Evolutionary conservation across 352 stramenopile genomes (phyloP).

Genomic region (Pilasporangium apinafurcum): DNA sequence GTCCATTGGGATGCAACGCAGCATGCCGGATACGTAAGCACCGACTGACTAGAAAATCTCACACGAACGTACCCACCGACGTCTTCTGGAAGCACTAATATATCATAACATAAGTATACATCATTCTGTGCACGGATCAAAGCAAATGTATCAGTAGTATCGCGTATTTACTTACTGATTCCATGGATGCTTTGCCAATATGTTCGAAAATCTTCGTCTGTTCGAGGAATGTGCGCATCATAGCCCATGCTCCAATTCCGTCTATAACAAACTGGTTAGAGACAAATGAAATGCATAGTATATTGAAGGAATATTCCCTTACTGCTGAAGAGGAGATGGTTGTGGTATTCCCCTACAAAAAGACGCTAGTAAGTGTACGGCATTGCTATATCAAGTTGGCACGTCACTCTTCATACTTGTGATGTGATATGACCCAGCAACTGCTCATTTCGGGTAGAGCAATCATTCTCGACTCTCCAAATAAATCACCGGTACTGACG

Average conservation of each 20-base stretch:
- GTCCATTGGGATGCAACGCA: constrained; percentile 26
- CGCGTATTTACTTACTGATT: constrained; percentile 14
- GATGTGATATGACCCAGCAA: constrained; percentile 22
- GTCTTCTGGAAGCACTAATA: constrained; percentile 14
- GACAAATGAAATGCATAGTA: too few relatives aligned
- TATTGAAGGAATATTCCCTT: not conserved
- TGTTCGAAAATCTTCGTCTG: constrained; percentile 22
- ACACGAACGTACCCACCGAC: constrained; percentile 34
- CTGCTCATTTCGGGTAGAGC: constrained; percentile 13
- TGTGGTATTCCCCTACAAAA: too few relatives aligned
- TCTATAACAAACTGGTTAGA: too few relatives aligned
- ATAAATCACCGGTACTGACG: too few relatives aligned
- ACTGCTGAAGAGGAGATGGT: not conserved
- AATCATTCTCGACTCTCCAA: too few relatives aligned
- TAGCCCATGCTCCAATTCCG: too few relatives aligned
- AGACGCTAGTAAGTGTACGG: too few relatives aligned
- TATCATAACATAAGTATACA: not conserved
- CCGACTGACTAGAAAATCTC: constrained; percentile 18
- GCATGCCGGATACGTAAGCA: constrained; percentile 33
- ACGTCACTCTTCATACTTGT: constrained; percentile 11
- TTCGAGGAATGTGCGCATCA: constrained; percentile 8
- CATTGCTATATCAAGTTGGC: too few relatives aligned
- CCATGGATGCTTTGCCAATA: constrained; percentile 33
- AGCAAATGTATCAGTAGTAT: not conserved
- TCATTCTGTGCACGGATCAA: not conserved